phyloP scores from a whole-genome alignment of 2,329 filamentous ascomycete species.

The Alternaria brassicae region DNA sequence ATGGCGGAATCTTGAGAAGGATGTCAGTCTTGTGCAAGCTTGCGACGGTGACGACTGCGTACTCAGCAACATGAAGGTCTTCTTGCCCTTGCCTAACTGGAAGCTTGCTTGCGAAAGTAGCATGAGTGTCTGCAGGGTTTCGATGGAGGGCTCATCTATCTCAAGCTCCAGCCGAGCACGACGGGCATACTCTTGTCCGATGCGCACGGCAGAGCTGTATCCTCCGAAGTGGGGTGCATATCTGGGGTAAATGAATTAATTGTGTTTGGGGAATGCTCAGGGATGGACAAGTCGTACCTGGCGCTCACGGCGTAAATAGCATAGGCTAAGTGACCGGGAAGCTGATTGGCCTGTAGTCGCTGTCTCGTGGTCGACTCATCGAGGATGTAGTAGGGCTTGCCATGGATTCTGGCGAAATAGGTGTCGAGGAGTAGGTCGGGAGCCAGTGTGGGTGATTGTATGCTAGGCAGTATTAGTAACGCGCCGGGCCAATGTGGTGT shows the following conservation, averaged over 20 bases:
- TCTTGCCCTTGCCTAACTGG: constrained; percentile 80
- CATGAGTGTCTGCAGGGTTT: constrained; percentile 76
- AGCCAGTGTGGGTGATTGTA: constrained; percentile 57
- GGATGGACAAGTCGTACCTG: constrained; percentile 43
- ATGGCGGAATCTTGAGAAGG: constrained; percentile 69
- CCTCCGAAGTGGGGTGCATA: constrained; percentile 72
- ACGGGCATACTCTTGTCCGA: constrained; percentile 76
- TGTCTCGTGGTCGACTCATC: constrained; percentile 79
- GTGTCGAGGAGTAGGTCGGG: constrained; percentile 74
- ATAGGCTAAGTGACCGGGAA: constrained; percentile 61
- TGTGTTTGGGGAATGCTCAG: constrained; percentile 60
- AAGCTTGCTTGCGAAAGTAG: constrained; percentile 78
- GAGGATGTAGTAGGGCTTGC: constrained; percentile 81
- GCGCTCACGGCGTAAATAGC: constrained; percentile 60
- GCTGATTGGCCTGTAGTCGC: constrained; percentile 71
- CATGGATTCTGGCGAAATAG: constrained; percentile 81
- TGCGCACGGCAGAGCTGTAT: constrained; percentile 70
- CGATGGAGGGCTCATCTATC: constrained; percentile 80
- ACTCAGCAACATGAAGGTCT: constrained; percentile 86
- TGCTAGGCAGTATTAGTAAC: constrained; percentile 32
- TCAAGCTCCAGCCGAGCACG: constrained; percentile 74
- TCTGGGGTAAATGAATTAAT: constrained; percentile 54
- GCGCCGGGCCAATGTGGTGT: constrained; percentile 12
- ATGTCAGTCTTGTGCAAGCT: constrained; percentile 25
- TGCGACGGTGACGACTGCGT: constrained; percentile 35